Percentiles rank a stretch among this genome's conserved stretches.
phyloP scores from a whole-genome alignment of 345 rosid genomes.

The Luvunga scandens region DNA sequence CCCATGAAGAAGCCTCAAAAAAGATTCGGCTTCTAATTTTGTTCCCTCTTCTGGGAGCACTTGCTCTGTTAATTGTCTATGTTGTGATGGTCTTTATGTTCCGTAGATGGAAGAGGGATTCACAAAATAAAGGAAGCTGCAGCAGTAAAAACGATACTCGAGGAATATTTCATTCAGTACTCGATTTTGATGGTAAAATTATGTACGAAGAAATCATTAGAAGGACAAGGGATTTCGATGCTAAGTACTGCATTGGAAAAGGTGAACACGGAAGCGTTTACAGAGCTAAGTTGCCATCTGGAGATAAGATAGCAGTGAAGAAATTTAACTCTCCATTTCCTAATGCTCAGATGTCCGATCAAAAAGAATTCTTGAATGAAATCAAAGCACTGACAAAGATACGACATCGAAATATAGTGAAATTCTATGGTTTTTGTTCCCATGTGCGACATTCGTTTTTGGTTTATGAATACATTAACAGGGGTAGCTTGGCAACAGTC shows the following conservation, averaged over 20 bases:
- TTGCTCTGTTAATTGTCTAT: neutral
- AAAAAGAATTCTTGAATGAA: neutral
- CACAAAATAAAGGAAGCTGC: neutral
- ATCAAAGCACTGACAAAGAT: neutral
- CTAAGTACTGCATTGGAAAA: neutral
- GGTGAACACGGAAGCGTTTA: neutral
- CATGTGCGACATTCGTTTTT: neutral
- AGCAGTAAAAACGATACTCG: neutral
- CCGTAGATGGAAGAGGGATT: neutral
- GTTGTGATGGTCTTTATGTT: neutral
- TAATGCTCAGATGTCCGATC: neutral
- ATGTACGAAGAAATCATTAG: neutral
- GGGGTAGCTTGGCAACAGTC: neutral
- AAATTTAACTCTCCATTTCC: neutral
- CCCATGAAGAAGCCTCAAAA: neutral
- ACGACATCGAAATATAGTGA: neutral
- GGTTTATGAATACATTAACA: neutral
- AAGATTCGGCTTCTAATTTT: neutral
- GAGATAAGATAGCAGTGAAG: neutral
- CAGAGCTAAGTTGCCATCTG: neutral
- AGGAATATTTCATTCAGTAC: neutral
- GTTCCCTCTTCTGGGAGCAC: neutral
- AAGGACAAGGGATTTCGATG: neutral
- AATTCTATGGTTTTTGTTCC: neutral
- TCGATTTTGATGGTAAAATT: neutral